These are phyloP conservation scores for Rhizopogon vinicolor DNA, from an alignment of 768 basidiomycete genomes.

Conservation along the genomic window DNA sequence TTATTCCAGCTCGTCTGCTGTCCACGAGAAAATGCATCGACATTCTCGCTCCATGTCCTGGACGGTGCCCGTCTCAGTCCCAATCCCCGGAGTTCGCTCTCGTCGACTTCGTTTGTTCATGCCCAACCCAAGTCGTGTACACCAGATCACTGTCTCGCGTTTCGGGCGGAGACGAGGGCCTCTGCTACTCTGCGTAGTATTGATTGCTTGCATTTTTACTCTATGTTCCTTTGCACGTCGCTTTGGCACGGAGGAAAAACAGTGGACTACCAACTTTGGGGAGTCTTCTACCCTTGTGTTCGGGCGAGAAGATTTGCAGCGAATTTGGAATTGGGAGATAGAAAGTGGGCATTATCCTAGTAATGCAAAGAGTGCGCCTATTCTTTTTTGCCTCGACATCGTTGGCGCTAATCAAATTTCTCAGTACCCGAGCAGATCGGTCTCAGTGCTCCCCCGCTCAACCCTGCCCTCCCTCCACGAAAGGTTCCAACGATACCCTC, in stretches of 20 bases:
- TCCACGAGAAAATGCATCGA: slow-evolving; percentile 61
- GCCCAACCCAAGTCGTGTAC: slow-evolving; percentile 57
- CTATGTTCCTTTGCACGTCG: slow-evolving; percentile 58
- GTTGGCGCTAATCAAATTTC: slow-evolving; percentile 2
- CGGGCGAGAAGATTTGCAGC: slow-evolving; percentile 71
- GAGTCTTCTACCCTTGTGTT: slow-evolving; percentile 73
- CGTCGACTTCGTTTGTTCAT: slow-evolving; percentile 54
- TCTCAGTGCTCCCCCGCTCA: slow-evolving; percentile 50
- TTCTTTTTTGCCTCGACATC: not conserved
- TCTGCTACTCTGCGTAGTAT: slow-evolving; percentile 42
- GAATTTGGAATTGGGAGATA: slow-evolving; percentile 96
- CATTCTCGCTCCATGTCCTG: slow-evolving; percentile 44
- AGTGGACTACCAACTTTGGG: slow-evolving; percentile 56
- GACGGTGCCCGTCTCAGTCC: slow-evolving; percentile 55
- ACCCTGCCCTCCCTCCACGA: slow-evolving; percentile 70
- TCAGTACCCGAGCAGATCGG: slow-evolving; percentile 71
- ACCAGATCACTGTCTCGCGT: slow-evolving; percentile 50
- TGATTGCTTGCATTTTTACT: slow-evolving; percentile 46
- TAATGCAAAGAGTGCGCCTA: slow-evolving; percentile 60
- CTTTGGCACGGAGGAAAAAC: slow-evolving; percentile 56
- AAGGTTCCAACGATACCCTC: slow-evolving; percentile 41
- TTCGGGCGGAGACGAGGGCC: slow-evolving; percentile 58
- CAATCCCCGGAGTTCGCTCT: slow-evolving; percentile 54
- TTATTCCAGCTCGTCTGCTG: slow-evolving; percentile 43
- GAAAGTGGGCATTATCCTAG: slow-evolving; percentile 93